These are phyloP conservation scores for Colletotrichum theobromicola DNA, from an alignment of 2,329 filamentous ascomycete genomes.

Conservation along the genomic window DNA sequence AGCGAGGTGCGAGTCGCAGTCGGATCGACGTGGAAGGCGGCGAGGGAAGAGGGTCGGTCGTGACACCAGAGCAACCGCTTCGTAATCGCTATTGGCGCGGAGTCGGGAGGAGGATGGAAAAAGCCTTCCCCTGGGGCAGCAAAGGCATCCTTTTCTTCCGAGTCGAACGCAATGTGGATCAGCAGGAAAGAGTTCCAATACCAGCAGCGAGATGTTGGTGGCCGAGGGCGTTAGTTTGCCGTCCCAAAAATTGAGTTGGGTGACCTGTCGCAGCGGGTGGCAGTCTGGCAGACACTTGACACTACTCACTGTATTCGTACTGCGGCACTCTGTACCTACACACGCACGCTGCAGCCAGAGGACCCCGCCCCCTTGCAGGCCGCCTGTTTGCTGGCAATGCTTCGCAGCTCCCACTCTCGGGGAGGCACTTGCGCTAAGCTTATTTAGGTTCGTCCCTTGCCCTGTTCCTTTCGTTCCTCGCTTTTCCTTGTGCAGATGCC, in stretches of 20 bases:
- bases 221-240: constrained; percentile 7
- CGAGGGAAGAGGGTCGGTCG: neutral
- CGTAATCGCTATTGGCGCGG: constrained; percentile 10
- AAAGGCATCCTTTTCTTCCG: neutral
- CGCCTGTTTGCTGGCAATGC: constrained; percentile 1
- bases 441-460: constrained; percentile 8
- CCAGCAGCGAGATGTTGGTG: neutral
- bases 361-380: constrained; percentile 2
- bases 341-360: neutral
- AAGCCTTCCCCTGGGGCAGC: neutral
- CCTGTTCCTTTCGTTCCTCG: neutral
- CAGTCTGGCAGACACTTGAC: constrained; percentile 15
- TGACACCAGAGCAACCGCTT: neutral
- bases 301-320: neutral
- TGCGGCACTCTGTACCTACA: too few relatives aligned
- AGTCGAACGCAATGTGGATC: neutral
- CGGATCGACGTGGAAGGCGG: neutral
- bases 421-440: constrained; percentile 15
- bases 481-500: neutral
- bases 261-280: constrained; percentile 19
- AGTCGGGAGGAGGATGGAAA: neutral
- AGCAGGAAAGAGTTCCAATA: neutral
- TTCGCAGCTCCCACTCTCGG: constrained; percentile 12
- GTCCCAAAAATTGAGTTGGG: constrained; percentile 17
- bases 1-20: neutral